These are phyloP conservation scores for Eurotiales sp. DNA, from an alignment of 2,329 filamentous ascomycete species.

Conservation along the genomic window DNA sequence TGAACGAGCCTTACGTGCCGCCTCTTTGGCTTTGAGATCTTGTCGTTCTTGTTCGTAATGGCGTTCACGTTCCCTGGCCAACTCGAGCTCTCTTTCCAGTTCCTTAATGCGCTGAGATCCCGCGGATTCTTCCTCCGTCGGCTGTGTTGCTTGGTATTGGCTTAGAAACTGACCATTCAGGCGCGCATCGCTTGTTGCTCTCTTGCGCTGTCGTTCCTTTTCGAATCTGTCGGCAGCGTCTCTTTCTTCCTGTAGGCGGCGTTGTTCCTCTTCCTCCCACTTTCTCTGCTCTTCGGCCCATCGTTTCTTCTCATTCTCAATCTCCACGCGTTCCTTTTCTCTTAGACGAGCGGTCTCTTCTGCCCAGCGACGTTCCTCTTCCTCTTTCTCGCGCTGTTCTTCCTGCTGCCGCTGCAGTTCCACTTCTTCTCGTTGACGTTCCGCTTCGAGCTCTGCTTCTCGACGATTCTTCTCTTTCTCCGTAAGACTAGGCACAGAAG, in stretches of 20 bases:
- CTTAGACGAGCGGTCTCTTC: slow-evolving; percentile 45
- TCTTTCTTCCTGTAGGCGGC: slow-evolving; percentile 66
- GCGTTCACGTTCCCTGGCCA: slow-evolving; percentile 63
- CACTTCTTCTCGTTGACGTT: slow-evolving; percentile 45
- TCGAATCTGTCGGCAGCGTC: slow-evolving; percentile 66
- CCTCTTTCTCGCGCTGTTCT: slow-evolving; percentile 41
- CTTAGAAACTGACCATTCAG: slow-evolving; percentile 81
- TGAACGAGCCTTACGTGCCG: slow-evolving; percentile 23
- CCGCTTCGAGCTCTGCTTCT: slow-evolving; percentile 55
- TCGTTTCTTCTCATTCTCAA: slow-evolving; percentile 45
- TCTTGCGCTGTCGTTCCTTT: slow-evolving; percentile 61
- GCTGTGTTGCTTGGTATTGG: slow-evolving; percentile 75
- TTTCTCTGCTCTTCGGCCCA: slow-evolving; percentile 56
- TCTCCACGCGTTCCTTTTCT: slow-evolving; percentile 48
- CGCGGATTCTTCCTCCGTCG: slow-evolving; percentile 40
- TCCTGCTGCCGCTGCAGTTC: slow-evolving; percentile 47
- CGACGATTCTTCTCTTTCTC: slow-evolving; percentile 73
- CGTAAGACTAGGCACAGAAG: slow-evolving; percentile 72
- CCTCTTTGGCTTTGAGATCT: slow-evolving; percentile 36
- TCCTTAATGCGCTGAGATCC: slow-evolving; percentile 71
- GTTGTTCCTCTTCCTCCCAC: slow-evolving; percentile 75
- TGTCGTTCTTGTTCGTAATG: slow-evolving; percentile 61
- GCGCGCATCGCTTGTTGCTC: slow-evolving; percentile 60
- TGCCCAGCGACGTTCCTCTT: slow-evolving; percentile 47
- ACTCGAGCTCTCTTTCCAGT: slow-evolving; percentile 69